A percentile compares a stretch with the other conserved stretches of the same genome.
These are phyloP conservation scores for Eucalyptus tenuipes DNA, from an alignment of 345 rosid genomes.

Conservation along the genomic window DNA sequence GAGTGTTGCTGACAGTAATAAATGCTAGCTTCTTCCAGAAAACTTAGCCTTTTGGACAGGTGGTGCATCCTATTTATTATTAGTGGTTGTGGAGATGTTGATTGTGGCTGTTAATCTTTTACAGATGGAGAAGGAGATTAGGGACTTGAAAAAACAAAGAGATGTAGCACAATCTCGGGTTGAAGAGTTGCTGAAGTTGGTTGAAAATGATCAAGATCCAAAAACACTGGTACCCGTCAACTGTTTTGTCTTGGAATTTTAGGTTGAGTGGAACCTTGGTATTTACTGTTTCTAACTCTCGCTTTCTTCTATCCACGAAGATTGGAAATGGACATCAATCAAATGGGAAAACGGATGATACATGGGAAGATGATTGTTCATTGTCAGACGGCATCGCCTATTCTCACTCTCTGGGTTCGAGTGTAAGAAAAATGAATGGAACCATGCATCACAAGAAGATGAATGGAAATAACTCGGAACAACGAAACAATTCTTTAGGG, in stretches of 20 bases:
- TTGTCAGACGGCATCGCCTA: conserved; percentile 39
- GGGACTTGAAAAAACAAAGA: conserved; percentile 67
- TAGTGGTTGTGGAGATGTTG: background rate
- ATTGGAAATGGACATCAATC: conserved; percentile 17
- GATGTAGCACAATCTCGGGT: conserved; percentile 80
- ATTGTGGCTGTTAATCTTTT: conserved; percentile 1
- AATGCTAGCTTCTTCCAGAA: background rate
- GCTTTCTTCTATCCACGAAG: conserved; percentile 16
- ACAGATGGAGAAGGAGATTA: conserved; percentile 88
- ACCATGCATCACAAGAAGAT: conserved; percentile 19
- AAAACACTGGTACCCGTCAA: conserved; percentile 28
- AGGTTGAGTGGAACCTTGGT: background rate
- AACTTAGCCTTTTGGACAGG: background rate
- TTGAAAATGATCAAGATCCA: conserved; percentile 43
- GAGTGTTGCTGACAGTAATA: background rate
- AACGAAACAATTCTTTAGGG: conserved; percentile 4
- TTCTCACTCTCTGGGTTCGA: conserved; percentile 1
- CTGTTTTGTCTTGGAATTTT: background rate
- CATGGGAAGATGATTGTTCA: conserved; percentile 64
- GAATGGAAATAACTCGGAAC: conserved; percentile 25
- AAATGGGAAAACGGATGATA: conserved; percentile 15
- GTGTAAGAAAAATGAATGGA: conserved; percentile 2
- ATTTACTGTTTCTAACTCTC: background rate
- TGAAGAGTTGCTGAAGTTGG: conserved; percentile 58
- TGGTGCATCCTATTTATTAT: background rate